Conservation (phyloP, 2,329 filamentous ascomycete species). For the Nemania abortiva region DNA sequence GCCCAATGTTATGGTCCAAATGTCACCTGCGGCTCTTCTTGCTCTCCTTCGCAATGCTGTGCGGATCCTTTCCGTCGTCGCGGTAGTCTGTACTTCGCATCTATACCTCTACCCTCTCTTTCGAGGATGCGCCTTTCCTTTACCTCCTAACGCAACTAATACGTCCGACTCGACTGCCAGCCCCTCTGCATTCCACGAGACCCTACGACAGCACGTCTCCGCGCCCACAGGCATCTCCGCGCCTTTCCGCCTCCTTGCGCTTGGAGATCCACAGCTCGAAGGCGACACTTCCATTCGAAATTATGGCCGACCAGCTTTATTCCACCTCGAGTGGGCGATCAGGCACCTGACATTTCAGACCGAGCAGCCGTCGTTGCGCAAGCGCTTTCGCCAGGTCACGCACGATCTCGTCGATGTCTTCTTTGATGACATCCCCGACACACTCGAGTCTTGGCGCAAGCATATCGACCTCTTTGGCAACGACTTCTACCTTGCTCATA, state of each 20-base stretch:
- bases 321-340: constrained; percentile 63
- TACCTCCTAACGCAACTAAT: constrained; percentile 51
- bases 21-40: constrained; percentile 65
- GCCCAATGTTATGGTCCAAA: constrained; percentile 58
- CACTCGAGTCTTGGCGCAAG: constrained; percentile 78
- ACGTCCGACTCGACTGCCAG: constrained; percentile 26
- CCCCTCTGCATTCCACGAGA: constrained; percentile 54
- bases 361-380: constrained; percentile 60
- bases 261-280: constrained; percentile 94
- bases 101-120: constrained; percentile 91
- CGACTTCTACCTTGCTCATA: constrained; percentile 93
- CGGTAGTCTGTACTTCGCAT: constrained; percentile 77
- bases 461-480: constrained; percentile 90
- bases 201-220: constrained; percentile 51
- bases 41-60: constrained; percentile 68
- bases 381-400: constrained; percentile 64
- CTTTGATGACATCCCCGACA: constrained; percentile 75
- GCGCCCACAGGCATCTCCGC: constrained; percentile 58
- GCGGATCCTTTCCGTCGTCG: constrained; percentile 71
- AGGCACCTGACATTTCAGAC: constrained; percentile 63
- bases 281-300: constrained; percentile 86
- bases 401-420: constrained; percentile 72
- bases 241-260: constrained; percentile 86
- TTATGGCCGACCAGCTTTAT: constrained; percentile 64
- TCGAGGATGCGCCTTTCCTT: constrained; percentile 82